Evolutionary conservation across 164 flowering plant species (phyloP).

Genomic region (Houttuynia cordata): DNA sequence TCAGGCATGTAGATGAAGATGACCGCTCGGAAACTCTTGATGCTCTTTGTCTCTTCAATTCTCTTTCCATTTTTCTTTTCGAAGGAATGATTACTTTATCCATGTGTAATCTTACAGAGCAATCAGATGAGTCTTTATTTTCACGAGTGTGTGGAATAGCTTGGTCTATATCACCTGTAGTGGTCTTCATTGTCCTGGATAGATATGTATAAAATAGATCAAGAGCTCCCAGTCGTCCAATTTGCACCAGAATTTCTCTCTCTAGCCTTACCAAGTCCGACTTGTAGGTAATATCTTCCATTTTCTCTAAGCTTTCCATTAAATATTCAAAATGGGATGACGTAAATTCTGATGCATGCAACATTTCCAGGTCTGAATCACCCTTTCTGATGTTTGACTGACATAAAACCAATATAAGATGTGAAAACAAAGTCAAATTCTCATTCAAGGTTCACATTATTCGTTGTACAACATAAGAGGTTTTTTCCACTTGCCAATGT

Average conservation of each 20-base stretch:
- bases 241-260: constrained; percentile 55
- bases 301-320: constrained; percentile 42
- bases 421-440: background rate
- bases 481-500: background rate
- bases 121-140: constrained; percentile 9
- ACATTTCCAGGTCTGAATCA: constrained; percentile 5
- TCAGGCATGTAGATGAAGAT: constrained; percentile 8
- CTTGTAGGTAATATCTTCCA: constrained; percentile 46
- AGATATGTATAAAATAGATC: constrained; percentile 50
- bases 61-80: constrained; percentile 46
- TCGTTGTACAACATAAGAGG: too few relatives aligned
- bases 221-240: constrained; percentile 73
- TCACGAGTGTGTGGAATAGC: constrained; percentile 10
- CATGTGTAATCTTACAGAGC: constrained; percentile 4
- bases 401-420: constrained; percentile 4
- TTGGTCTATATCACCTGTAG: constrained; percentile 14
- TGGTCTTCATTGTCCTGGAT: constrained; percentile 28
- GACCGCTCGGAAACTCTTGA: constrained; percentile 15
- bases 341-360: background rate
- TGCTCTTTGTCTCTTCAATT: constrained; percentile 31
- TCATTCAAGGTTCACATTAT: background rate
- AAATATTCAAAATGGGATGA: constrained; percentile 24
- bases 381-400: constrained; percentile 21
- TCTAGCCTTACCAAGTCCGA: constrained; percentile 45
- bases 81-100: constrained; percentile 27